Conservation (phyloP, 257 asterid species). For the Solanum etuberosum region DNA sequence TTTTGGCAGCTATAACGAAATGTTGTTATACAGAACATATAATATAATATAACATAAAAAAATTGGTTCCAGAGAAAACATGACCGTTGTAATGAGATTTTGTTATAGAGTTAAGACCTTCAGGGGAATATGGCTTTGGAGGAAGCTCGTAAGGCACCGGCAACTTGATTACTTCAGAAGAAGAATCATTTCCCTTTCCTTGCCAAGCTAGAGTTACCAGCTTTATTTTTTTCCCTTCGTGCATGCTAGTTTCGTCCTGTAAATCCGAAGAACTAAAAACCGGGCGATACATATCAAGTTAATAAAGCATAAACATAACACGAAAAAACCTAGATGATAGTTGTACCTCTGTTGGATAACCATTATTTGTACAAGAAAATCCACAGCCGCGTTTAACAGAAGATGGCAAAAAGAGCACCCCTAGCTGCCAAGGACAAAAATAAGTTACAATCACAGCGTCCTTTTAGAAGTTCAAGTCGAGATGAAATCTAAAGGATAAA, state of each 20-base stretch:
- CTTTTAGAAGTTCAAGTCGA: not conserved
- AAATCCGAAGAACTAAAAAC: not conserved
- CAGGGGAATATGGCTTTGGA: slow-evolving; percentile 56
- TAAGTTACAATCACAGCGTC: not conserved
- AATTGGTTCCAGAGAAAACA: not conserved
- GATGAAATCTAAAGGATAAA: not conserved
- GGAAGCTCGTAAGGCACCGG: slow-evolving; percentile 95
- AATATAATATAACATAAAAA: not conserved
- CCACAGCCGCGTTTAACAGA: slow-evolving; percentile 26
- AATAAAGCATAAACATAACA: not conserved
- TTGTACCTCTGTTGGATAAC: slow-evolving; percentile 24
- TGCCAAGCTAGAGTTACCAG: slow-evolving; percentile 65
- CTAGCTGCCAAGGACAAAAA: slow-evolving; percentile 42
- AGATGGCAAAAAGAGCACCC: slow-evolving; percentile 73
- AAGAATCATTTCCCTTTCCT: slow-evolving; percentile 24
- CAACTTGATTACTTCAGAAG: slow-evolving; percentile 39
- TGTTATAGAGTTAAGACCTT: slow-evolving; percentile 29
- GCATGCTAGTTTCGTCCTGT: slow-evolving; percentile 22
- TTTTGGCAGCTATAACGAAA: not conserved
- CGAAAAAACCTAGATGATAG: not conserved
- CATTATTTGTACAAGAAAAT: slow-evolving; percentile 67
- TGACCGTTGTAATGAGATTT: not conserved
- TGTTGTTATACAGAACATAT: not conserved
- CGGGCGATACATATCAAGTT: not conserved
- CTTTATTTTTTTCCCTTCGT: slow-evolving; percentile 35